Percentiles rank a stretch among this genome's conserved stretches.
Evolutionary conservation across 169 alveolate genomes (phyloP).

Genomic region (Plasmodium fragile): DNA sequence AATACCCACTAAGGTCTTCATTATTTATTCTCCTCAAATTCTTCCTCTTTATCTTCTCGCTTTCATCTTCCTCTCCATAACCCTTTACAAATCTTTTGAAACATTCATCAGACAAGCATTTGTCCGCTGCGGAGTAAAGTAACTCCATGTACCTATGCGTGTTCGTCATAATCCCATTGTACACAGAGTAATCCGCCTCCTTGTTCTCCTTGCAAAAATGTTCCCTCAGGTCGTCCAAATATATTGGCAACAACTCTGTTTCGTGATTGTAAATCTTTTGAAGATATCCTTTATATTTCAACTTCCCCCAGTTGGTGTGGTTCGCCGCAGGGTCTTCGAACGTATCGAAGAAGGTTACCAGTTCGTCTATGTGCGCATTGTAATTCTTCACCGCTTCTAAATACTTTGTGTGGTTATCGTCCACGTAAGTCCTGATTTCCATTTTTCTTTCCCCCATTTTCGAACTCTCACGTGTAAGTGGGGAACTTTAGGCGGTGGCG

Average conservation of each 20-base stretch:
- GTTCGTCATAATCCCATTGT: constrained; percentile 86
- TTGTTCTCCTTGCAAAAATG: constrained; percentile 62
- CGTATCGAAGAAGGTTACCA: constrained; percentile 30
- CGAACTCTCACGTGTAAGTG: neutral
- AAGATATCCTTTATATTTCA: constrained; percentile 55
- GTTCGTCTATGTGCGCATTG: constrained; percentile 45
- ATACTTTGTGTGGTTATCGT: constrained; percentile 65
- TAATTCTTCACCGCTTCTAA: constrained; percentile 71
- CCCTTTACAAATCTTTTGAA: constrained; percentile 51
- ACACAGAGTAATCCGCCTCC: constrained; percentile 73
- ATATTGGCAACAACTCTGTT: constrained; percentile 64
- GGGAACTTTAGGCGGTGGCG: neutral
- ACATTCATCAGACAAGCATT: constrained; percentile 61
- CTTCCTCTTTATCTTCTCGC: constrained; percentile 28
- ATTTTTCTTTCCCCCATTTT: constrained; percentile 19
- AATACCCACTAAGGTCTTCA: constrained; percentile 56
- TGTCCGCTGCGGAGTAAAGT: constrained; percentile 83
- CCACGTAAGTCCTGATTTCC: constrained; percentile 55
- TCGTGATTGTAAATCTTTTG: constrained; percentile 65
- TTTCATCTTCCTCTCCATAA: constrained; percentile 71
- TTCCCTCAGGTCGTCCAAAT: constrained; percentile 62
- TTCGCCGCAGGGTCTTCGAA: constrained; percentile 63
- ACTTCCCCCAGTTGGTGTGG: constrained; percentile 61
- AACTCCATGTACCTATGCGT: constrained; percentile 84
- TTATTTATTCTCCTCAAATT: constrained; percentile 66